Percentiles rank a stretch among this genome's conserved stretches.
phyloP scores from a whole-genome alignment of 371 early-diverging fungal genomes.

The Zychaea mexicana region DNA sequence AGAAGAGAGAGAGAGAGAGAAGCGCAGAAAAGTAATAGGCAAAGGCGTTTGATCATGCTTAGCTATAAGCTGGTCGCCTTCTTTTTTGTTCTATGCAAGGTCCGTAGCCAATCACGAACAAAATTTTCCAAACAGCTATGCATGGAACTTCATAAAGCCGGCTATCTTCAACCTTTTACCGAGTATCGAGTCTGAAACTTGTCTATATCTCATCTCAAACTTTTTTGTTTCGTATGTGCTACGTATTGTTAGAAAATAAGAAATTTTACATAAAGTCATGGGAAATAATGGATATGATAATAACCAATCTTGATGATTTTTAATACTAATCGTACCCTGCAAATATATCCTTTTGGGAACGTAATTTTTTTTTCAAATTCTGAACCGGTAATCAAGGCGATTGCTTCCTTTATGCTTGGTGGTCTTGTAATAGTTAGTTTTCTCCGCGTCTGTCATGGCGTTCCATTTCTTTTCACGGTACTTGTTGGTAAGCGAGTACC shows the following conservation, averaged over 20 bases:
- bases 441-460: slow-evolving; percentile 27
- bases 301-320: slow-evolving; percentile 43
- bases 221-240: no score
- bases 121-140: background rate
- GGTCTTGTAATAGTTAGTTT: slow-evolving; percentile 24
- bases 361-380: slow-evolving; percentile 15
- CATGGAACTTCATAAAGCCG: background rate
- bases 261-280: slow-evolving; percentile 31
- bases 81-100: background rate
- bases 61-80: no score
- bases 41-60: no score
- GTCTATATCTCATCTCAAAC: no score
- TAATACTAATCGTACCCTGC: slow-evolving; percentile 20
- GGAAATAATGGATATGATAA: slow-evolving; percentile 34
- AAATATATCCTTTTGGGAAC: no score
- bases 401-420: slow-evolving; percentile 36
- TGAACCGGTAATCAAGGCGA: slow-evolving; percentile 41
- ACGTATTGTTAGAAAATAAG: no score
- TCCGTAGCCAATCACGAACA: background rate
- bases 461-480: slow-evolving; percentile 33
- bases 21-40: background rate
- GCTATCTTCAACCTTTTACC: background rate
- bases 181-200: no score
- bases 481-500: slow-evolving; percentile 34
- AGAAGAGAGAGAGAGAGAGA: background rate